Percentiles rank a stretch among this genome's conserved stretches.
These are phyloP conservation scores for Scedosporium boydii DNA, from an alignment of 2,329 filamentous ascomycete species.

Conservation along the genomic window DNA sequence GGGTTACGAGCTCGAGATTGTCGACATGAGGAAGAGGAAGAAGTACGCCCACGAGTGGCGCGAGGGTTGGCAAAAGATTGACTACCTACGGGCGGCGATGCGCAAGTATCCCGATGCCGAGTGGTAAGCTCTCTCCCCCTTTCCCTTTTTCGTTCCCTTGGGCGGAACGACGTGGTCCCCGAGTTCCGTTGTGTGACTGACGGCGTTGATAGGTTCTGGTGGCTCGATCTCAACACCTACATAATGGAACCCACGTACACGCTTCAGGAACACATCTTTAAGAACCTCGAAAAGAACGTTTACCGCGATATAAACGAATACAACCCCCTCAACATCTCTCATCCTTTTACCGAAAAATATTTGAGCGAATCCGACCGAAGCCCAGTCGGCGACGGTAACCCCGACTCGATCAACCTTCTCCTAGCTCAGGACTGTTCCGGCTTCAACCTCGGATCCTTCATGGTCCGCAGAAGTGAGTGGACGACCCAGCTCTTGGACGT, in stretches of 20 bases:
- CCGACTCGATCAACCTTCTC: conserved; percentile 75
- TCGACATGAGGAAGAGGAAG: conserved; percentile 98
- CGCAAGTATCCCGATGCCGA: conserved; percentile 92
- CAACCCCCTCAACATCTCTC: conserved; percentile 88
- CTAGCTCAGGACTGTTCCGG: conserved; percentile 89
- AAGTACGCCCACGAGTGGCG: conserved; percentile 98
- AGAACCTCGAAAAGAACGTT: conserved; percentile 60
- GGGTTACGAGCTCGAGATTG: conserved; percentile 93
- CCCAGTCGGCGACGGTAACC: conserved; percentile 64
- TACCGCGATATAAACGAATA: conserved; percentile 96
- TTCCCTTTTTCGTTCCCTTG: too few relatives aligned
- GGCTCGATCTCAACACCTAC: conserved; percentile 94
- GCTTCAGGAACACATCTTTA: conserved; percentile 83
- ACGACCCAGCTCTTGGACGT: conserved; percentile 85
- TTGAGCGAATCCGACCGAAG: conserved; percentile 69
- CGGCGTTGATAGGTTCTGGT: conserved; percentile 72
- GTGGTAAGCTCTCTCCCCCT: conserved; percentile 55
- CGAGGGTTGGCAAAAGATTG: conserved; percentile 98
- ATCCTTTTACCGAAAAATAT: conserved; percentile 65
- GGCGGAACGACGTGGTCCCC: background rate
- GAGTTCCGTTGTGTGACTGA: background rate
- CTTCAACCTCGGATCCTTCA: conserved; percentile 96
- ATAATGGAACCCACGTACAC: conserved; percentile 95
- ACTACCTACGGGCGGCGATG: conserved; percentile 80
- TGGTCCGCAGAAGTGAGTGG: conserved; percentile 77